Evolutionary conservation across 2,329 filamentous ascomycete genomes (phyloP).

Genomic region (Ascocoryne sarcoides): DNA sequence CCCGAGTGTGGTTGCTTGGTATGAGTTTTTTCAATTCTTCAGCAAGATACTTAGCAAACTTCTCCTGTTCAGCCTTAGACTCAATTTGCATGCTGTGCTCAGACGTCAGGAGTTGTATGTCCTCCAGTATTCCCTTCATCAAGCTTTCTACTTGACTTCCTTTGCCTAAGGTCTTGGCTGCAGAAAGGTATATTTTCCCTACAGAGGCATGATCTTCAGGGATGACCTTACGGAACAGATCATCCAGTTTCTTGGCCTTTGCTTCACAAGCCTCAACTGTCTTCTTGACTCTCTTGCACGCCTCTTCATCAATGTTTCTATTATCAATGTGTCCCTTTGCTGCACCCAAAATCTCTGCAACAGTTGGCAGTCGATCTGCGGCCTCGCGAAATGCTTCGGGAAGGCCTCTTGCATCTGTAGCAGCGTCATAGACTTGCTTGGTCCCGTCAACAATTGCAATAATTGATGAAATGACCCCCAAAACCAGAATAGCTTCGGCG

Average conservation of each 20-base stretch:
- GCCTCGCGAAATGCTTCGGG: slow-evolving; percentile 23
- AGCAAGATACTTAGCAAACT: slow-evolving; percentile 8
- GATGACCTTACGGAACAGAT: slow-evolving; percentile 19
- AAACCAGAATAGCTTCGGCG: slow-evolving; percentile 18
- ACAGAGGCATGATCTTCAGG: slow-evolving; percentile 10
- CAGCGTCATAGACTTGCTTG: slow-evolving; percentile 21
- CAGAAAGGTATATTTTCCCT: slow-evolving; percentile 16
- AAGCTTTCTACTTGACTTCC: slow-evolving; percentile 21
- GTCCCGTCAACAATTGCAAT: slow-evolving; percentile 24
- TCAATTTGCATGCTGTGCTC: slow-evolving; percentile 7
- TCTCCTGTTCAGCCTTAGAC: slow-evolving; percentile 4
- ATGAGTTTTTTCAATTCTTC: slow-evolving; percentile 1
- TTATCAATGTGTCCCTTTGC: slow-evolving; percentile 8
- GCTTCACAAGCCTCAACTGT: slow-evolving; percentile 18
- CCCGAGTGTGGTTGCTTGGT: neutral
- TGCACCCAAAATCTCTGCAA: slow-evolving; percentile 17
- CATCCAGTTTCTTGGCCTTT: slow-evolving; percentile 16
- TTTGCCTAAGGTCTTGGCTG: slow-evolving; percentile 18
- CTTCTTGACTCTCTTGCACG: slow-evolving; percentile 9
- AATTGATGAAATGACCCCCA: slow-evolving; percentile 24
- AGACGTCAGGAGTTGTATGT: slow-evolving; percentile 21
- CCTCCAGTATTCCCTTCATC: slow-evolving; percentile 24
- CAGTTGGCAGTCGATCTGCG: slow-evolving; percentile 19
- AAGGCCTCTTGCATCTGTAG: slow-evolving; percentile 17
- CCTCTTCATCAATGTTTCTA: slow-evolving; percentile 3